These are phyloP conservation scores for Mucuna pruriens DNA, from an alignment of 306 rosid species.

Conservation along the genomic window DNA sequence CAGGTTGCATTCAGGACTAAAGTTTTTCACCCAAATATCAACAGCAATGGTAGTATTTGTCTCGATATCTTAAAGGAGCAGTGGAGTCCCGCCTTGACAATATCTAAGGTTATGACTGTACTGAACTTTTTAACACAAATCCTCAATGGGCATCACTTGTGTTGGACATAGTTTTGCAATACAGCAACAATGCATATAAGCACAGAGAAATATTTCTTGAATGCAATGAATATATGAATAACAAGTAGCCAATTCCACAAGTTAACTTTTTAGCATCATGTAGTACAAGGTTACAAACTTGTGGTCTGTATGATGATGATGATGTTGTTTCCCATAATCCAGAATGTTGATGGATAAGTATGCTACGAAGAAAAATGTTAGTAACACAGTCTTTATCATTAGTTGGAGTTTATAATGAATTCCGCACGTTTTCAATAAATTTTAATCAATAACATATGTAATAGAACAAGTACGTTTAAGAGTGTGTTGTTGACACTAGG, in stretches of 20 bases:
- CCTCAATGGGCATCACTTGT: not conserved
- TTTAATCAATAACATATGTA: too few relatives aligned
- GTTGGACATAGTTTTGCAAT: not conserved
- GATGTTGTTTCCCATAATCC: not conserved
- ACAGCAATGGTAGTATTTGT: constrained; percentile 92
- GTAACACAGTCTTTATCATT: too few relatives aligned
- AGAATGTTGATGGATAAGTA: not conserved
- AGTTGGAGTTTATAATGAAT: too few relatives aligned
- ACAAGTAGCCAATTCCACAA: not conserved
- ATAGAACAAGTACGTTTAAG: too few relatives aligned
- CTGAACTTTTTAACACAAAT: constrained; percentile 11
- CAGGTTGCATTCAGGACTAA: constrained; percentile 92
- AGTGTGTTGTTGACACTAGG: not conserved
- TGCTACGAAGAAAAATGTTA: not conserved
- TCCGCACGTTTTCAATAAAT: too few relatives aligned
- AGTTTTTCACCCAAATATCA: constrained; percentile 89
- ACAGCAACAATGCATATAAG: not conserved
- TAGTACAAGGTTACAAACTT: not conserved
- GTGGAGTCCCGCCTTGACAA: constrained; percentile 87
- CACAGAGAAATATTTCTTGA: not conserved
- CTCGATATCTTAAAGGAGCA: constrained; percentile 88
- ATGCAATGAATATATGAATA: not conserved
- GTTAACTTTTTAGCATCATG: not conserved
- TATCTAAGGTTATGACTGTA: constrained; percentile 69
- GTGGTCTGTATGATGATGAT: not conserved